phyloP scores from a whole-genome alignment of 73 alveolate species.

The Diophrys sp. region DNA sequence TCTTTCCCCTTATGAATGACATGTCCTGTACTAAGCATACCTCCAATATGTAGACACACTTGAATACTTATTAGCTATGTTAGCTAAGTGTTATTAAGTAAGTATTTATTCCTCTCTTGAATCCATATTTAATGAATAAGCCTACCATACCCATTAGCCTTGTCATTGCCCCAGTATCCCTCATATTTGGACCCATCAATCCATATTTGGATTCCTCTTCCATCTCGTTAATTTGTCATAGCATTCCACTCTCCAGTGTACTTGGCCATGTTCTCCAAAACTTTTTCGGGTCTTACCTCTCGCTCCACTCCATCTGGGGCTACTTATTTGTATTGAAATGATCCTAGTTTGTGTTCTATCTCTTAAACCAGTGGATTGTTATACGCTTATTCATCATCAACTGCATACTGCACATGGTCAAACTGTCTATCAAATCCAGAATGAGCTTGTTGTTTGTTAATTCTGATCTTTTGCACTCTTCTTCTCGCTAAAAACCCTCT shows the following conservation, averaged over 20 bases:
- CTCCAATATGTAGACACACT: too few relatives aligned
- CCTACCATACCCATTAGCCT: conserved; percentile 31
- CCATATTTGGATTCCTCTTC: conserved; percentile 82
- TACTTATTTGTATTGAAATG: background rate
- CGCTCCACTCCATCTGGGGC: background rate
- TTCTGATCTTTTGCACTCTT: background rate
- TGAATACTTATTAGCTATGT: too few relatives aligned
- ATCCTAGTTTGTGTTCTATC: conserved; percentile 14
- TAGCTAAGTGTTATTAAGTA: too few relatives aligned
- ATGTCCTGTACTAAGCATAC: too few relatives aligned
- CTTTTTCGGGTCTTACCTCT: background rate
- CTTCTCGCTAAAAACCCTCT: background rate
- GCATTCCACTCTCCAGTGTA: conserved; percentile 87
- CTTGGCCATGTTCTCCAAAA: conserved; percentile 60
- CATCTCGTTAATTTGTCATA: conserved; percentile 69
- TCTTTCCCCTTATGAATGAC: too few relatives aligned
- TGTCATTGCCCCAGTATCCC: conserved; percentile 79
- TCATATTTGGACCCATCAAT: conserved; percentile 84
- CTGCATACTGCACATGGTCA: background rate
- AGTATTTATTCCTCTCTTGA: too few relatives aligned
- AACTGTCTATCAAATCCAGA: background rate
- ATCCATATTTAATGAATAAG: too few relatives aligned
- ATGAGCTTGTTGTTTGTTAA: background rate
- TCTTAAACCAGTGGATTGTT: conserved; percentile 8
- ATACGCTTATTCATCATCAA: conserved; percentile 3